Conservation (phyloP, 208 protist species). For the Trichomonas tenax region DNA sequence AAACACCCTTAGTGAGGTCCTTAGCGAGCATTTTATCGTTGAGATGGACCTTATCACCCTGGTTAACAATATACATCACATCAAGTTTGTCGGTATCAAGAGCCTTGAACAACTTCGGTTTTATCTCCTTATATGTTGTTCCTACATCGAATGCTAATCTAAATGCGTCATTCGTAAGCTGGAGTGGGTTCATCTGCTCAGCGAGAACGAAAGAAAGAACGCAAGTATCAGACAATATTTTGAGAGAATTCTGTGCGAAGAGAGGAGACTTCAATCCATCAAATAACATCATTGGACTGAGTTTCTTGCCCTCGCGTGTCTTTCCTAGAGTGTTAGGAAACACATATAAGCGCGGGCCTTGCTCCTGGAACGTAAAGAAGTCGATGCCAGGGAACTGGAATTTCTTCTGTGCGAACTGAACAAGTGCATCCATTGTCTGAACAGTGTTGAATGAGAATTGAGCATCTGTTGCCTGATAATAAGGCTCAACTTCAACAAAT, state of each 20-base stretch:
- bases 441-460: not conserved
- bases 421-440: not conserved
- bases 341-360: not conserved
- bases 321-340: not conserved
- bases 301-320: not conserved
- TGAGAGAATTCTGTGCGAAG: not conserved
- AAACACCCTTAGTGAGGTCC: not conserved
- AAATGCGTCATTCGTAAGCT: not conserved
- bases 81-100: not conserved
- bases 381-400: not conserved
- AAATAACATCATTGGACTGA: not conserved
- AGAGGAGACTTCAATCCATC: not conserved
- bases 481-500: not conserved
- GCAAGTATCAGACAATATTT: not conserved
- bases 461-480: not conserved
- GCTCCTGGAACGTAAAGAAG: not conserved
- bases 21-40: not conserved
- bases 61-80: not conserved
- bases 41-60: not conserved
- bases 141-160: not conserved
- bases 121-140: not conserved
- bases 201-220: not conserved
- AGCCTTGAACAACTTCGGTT: not conserved
- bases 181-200: not conserved
- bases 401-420: not conserved